Percentiles rank a stretch among this genome's conserved stretches.
Evolutionary conservation across 2,329 filamentous ascomycete genomes (phyloP).

Genomic region (Taxawa tesnikishii): DNA sequence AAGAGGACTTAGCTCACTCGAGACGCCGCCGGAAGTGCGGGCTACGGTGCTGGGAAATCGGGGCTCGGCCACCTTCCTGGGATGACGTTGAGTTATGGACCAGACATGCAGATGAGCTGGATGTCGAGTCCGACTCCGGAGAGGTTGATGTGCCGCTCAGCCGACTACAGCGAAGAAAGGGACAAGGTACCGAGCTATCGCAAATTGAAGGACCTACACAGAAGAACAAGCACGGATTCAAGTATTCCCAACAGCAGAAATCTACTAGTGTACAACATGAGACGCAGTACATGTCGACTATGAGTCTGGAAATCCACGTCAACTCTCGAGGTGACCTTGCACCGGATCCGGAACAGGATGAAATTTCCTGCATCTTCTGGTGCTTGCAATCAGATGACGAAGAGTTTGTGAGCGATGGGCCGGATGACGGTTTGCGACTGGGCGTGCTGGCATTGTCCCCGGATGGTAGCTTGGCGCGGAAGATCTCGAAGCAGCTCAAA

Average conservation of each 20-base stretch:
- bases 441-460: slow-evolving; percentile 57
- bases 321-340: slow-evolving; percentile 71
- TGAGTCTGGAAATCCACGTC: slow-evolving; percentile 88
- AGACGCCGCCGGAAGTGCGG: slow-evolving; percentile 46
- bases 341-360: slow-evolving; percentile 83
- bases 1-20: slow-evolving; percentile 39
- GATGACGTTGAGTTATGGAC: slow-evolving; percentile 62
- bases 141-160: slow-evolving; percentile 19
- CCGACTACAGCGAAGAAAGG: slow-evolving; percentile 21
- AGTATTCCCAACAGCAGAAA: slow-evolving; percentile 66
- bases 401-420: slow-evolving; percentile 35
- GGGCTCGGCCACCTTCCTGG: slow-evolving; percentile 55
- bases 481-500: slow-evolving; percentile 45
- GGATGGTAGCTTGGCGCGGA: slow-evolving; percentile 42
- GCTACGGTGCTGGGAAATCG: slow-evolving; percentile 66
- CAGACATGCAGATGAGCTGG: slow-evolving; percentile 19
- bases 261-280: slow-evolving; percentile 71
- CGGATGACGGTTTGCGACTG: slow-evolving; percentile 38
- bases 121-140: slow-evolving; percentile 8
- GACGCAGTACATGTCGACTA: slow-evolving; percentile 87
- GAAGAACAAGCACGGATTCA: slow-evolving; percentile 68
- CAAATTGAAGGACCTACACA: slow-evolving; percentile 87
- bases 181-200: slow-evolving; percentile 41
- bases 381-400: slow-evolving; percentile 66
- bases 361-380: slow-evolving; percentile 84